phyloP scores from a whole-genome alignment of 2,329 filamentous ascomycete species.

The Ophiostoma tasmaniense region DNA sequence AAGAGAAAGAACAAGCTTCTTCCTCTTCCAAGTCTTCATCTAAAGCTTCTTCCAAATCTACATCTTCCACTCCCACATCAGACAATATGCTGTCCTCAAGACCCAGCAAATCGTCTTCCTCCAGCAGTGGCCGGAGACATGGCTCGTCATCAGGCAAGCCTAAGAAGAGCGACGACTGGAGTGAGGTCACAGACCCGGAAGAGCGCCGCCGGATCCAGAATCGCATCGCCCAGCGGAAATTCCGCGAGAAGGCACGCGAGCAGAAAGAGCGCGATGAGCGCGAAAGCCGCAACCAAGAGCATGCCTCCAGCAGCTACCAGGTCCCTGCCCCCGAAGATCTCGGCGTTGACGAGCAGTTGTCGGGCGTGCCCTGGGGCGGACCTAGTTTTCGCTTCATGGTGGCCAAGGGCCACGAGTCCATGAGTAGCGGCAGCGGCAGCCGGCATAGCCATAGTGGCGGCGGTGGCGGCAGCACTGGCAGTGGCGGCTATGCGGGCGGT shows the following conservation, averaged over 20 bases:
- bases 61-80: constrained; percentile 22
- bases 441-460: constrained; percentile 18
- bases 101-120: constrained; percentile 21
- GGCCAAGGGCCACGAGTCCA: constrained; percentile 41
- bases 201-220: constrained; percentile 70
- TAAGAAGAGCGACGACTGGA: constrained; percentile 57
- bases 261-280: constrained; percentile 58
- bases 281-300: constrained; percentile 52
- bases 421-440: constrained; percentile 29
- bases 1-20: constrained; percentile 8
- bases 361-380: constrained; percentile 65
- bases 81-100: not conserved
- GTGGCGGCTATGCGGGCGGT: not conserved
- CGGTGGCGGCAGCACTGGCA: not conserved
- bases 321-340: constrained; percentile 52
- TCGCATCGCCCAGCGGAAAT: constrained; percentile 66
- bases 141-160: constrained; percentile 29
- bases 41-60: not conserved
- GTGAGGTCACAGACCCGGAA: constrained; percentile 58
- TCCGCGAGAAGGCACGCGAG: constrained; percentile 61
- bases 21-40: constrained; percentile 1
- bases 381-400: constrained; percentile 52
- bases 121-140: constrained; percentile 18
- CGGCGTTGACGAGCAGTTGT: constrained; percentile 40
- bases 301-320: constrained; percentile 56